phyloP scores from a whole-genome alignment of 225 moss, liverwort and hornwort species.

The Marchantia paleacea region DNA sequence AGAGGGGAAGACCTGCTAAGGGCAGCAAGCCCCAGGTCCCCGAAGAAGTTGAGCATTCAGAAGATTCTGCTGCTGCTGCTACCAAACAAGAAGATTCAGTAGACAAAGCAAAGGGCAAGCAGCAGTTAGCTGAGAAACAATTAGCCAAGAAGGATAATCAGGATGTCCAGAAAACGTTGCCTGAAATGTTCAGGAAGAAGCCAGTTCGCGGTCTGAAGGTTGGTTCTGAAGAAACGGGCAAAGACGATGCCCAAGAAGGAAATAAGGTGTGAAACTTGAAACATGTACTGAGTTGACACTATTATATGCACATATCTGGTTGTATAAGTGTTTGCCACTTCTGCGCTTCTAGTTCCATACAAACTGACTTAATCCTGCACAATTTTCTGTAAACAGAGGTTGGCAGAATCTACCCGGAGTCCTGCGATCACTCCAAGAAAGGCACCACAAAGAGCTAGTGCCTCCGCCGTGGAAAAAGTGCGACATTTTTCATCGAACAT shows the following conservation, averaged over 20 bases:
- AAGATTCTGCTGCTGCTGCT: slow-evolving; percentile 53
- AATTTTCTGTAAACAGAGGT: slow-evolving; percentile 21
- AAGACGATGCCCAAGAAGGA: slow-evolving; percentile 57
- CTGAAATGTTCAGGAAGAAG: slow-evolving; percentile 61
- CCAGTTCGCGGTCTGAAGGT: slow-evolving; percentile 63
- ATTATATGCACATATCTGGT: not conserved
- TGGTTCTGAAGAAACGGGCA: slow-evolving; percentile 25
- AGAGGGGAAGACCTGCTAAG: slow-evolving; percentile 74
- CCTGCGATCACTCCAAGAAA: slow-evolving; percentile 47
- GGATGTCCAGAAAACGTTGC: slow-evolving; percentile 29
- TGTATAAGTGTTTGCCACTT: not conserved
- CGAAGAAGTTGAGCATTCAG: slow-evolving; percentile 59
- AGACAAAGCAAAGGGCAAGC: slow-evolving; percentile 60
- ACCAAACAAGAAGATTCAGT: slow-evolving; percentile 29
- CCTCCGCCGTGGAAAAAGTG: slow-evolving; percentile 34
- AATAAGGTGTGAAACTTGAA: slow-evolving; percentile 23
- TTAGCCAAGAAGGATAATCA: slow-evolving; percentile 35
- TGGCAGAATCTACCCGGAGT: slow-evolving; percentile 52
- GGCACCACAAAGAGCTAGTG: slow-evolving; percentile 42
- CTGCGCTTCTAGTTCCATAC: too few relatives aligned
- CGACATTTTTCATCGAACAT: not conserved
- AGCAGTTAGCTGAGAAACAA: slow-evolving; percentile 34
- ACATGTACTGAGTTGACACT: too few relatives aligned
- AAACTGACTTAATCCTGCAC: not conserved
- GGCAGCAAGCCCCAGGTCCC: slow-evolving; percentile 44